Evolutionary conservation across 768 basidiomycete genomes (phyloP).

Genomic region (Boletus tylopilopsis): DNA sequence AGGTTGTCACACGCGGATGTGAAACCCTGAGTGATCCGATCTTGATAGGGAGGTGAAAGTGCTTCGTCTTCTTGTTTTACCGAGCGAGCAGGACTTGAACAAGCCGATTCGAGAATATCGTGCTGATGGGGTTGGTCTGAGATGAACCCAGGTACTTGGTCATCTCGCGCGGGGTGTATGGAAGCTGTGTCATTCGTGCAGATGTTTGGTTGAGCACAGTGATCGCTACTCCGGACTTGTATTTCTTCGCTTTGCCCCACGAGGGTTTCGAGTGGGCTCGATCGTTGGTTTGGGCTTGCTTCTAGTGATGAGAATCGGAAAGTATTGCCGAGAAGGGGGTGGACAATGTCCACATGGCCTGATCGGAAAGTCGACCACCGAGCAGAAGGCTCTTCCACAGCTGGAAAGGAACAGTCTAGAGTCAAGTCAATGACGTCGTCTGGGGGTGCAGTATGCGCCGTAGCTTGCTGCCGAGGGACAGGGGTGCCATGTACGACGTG

Average conservation of each 20-base stretch:
- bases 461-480: not conserved
- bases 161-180: not conserved
- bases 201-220: not conserved
- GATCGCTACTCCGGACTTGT: not conserved
- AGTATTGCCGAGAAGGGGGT: not conserved
- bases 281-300: not conserved
- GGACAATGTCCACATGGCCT: constrained; percentile 17
- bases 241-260: not conserved
- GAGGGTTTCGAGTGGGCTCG: not conserved
- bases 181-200: not conserved
- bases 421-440: constrained; percentile 11
- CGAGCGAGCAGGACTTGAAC: not conserved
- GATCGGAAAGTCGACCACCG: constrained; percentile 27
- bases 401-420: not conserved
- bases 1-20: not conserved
- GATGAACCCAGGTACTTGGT: not conserved
- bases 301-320: not conserved
- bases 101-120: not conserved
- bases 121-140: not conserved
- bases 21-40: not conserved
- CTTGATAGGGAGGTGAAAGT: not conserved
- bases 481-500: not conserved
- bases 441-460: not conserved
- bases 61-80: not conserved
- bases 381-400: not conserved